These are phyloP conservation scores for Fusarium mexicanum DNA, from an alignment of 2,329 filamentous ascomycete species.

Conservation along the genomic window DNA sequence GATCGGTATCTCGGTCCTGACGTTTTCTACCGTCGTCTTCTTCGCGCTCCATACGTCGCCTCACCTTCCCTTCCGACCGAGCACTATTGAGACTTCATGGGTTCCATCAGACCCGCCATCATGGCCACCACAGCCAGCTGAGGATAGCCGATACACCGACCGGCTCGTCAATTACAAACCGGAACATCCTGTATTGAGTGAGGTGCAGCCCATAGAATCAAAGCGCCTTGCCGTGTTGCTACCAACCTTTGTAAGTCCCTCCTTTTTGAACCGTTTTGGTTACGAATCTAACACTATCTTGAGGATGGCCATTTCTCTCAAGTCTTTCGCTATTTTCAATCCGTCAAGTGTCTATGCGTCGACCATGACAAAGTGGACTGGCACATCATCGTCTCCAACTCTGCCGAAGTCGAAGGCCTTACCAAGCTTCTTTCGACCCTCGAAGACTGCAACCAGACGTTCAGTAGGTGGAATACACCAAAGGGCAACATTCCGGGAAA, in stretches of 20 bases:
- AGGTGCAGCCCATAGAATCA: not conserved
- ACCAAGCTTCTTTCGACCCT: not conserved
- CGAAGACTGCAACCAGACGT: not conserved
- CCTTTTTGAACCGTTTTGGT: rapidly evolving
- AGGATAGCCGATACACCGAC: not conserved
- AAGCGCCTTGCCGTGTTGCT: not conserved
- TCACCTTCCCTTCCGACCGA: not conserved
- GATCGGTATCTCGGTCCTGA: not conserved
- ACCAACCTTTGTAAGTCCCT: not conserved
- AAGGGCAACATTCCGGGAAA: not conserved
- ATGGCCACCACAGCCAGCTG: not conserved
- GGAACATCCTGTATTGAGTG: not conserved
- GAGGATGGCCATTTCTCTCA: not conserved
- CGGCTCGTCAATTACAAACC: not conserved
- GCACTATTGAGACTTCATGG: not conserved
- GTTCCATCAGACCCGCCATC: not conserved
- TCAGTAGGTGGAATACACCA: not conserved
- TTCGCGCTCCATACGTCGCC: not conserved
- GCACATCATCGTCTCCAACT: not conserved
- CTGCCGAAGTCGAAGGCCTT: not conserved
- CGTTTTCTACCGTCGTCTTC: not conserved
- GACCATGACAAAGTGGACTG: not conserved
- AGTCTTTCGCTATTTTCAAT: not conserved
- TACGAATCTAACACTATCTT: rapidly evolving
- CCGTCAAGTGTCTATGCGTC: not conserved